Evolutionary conservation across 805 yeast species (phyloP).

Genomic region (Lipomyces yamanashiensis): DNA sequence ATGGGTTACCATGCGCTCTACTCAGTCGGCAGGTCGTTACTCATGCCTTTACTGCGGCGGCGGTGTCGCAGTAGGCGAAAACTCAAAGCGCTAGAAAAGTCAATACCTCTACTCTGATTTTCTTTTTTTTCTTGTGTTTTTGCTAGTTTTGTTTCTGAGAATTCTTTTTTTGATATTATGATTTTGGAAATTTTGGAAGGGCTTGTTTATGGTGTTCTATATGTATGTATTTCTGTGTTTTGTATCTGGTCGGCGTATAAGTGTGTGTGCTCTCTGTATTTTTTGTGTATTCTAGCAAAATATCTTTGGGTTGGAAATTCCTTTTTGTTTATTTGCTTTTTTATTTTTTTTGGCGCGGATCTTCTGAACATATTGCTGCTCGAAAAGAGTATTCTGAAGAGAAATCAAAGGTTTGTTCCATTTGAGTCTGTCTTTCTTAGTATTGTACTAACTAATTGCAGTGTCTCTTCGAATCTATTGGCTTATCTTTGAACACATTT

Average conservation of each 20-base stretch:
- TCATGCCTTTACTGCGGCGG: conserved; percentile 64
- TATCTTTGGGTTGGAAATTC: neutral
- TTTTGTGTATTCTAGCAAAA: neutral
- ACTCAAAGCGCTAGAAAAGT: conserved; percentile 23
- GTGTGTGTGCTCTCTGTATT: neutral
- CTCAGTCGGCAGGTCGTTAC: conserved; percentile 42
- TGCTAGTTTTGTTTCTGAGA: neutral
- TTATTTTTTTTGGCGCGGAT: too few relatives aligned
- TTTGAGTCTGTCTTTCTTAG: too few relatives aligned
- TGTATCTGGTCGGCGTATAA: neutral
- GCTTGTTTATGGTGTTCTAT: neutral
- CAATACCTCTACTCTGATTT: neutral
- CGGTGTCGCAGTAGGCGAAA: conserved; percentile 48
- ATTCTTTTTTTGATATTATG: neutral
- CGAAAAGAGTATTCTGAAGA: too few relatives aligned
- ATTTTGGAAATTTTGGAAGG: neutral
- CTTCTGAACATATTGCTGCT: too few relatives aligned
- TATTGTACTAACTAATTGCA: too few relatives aligned
- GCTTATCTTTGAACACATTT: too few relatives aligned
- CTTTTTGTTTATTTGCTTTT: neutral
- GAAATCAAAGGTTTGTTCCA: too few relatives aligned
- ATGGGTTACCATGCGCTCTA: conserved; percentile 70
- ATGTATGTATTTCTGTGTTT: neutral
- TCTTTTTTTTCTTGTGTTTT: neutral
- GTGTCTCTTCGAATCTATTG: too few relatives aligned